Evolutionary conservation across 768 basidiomycete species (phyloP).

Genomic region (Cystofilobasidium capitatum): DNA sequence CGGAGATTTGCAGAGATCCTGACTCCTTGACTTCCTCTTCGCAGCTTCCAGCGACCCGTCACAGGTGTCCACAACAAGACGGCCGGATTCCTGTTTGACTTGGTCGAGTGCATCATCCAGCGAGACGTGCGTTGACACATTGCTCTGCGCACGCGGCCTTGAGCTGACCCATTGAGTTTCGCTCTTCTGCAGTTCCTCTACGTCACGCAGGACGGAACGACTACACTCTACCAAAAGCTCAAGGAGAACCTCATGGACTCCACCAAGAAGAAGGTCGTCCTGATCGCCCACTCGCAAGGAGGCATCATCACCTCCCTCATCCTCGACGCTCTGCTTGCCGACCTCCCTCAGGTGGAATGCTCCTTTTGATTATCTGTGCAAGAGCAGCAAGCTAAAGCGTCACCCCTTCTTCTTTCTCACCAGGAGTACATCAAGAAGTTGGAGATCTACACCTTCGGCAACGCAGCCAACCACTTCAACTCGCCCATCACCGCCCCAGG

Average conservation of each 20-base stretch:
- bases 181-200: not conserved
- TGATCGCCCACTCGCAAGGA: slow-evolving; percentile 35
- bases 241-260: slow-evolving; percentile 25
- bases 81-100: slow-evolving; percentile 33
- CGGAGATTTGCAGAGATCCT: not conserved
- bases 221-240: slow-evolving; percentile 17
- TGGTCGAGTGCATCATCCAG: slow-evolving; percentile 34
- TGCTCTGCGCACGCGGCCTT: not conserved
- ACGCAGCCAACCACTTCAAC: slow-evolving; percentile 32
- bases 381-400: slow-evolving; percentile 30
- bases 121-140: slow-evolving; percentile 30
- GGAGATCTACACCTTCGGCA: slow-evolving; percentile 35
- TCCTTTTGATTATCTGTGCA: not conserved
- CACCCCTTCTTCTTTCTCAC: slow-evolving; percentile 11
- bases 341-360: slow-evolving; percentile 2
- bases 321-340: slow-evolving; percentile 18
- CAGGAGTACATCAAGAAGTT: slow-evolving; percentile 22
- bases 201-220: not conserved
- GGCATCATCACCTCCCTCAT: slow-evolving; percentile 30
- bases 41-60: slow-evolving; percentile 30
- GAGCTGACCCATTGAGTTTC: not conserved
- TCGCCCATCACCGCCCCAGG: slow-evolving; percentile 7
- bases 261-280: slow-evolving; percentile 31
- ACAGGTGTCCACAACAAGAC: slow-evolving; percentile 33
- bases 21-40: not conserved